Base-by-base conservation (phyloP, 192 early-diverging fungal species). In the Endogone sp. region DNA sequence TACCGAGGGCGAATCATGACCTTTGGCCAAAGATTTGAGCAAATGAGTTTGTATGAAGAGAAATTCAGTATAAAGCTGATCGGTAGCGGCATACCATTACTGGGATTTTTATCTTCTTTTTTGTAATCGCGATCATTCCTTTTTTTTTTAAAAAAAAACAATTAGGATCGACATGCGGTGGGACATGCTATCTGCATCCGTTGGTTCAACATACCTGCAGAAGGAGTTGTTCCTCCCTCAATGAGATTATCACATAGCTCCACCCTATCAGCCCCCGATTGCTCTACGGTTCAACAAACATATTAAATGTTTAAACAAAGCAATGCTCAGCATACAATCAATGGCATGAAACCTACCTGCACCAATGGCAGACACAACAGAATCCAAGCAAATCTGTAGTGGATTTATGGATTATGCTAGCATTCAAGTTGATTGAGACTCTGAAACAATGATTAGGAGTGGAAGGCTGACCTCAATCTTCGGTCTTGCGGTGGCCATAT, bases 141-240 rank as follows among this genome's bases (percentile, higher is more conserved):
- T n/a, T n/a, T n/a, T n/a, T n/a, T n/a, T n/a, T n/a, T n/a, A n/a
- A n/a, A 63, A 20, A 2, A 10, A 3, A 56, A 77, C 3, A 3
- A 22, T 24, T 4, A 29, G 27, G 59, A 29, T 29, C 32, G 32
- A 27, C 13, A 26, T 28, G n/a, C n/a, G n/a, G n/a, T n/a, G n/a
- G n/a, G n/a, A n/a, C n/a, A n/a, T n/a, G 21, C 13, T 8, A 37
- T 28, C 27, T 29, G 26, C 56, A 58, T 55, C 11, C 44, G 2
- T 4, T 21, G 27, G 4, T 31, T 6, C 11, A 24, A 65, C 57
- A 56, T 70, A 71, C 87, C 87, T 69, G 75, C 70, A 4, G 81
- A 83, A 29, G 89, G 89, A 16, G 87, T 90, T 23, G 84, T 87
- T 6, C 86, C 88, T 25, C 89, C 88, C 56, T 90, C 89, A 44